Conservation (phyloP, 2,329 filamentous ascomycete species). For the Elsinoe australis region DNA sequence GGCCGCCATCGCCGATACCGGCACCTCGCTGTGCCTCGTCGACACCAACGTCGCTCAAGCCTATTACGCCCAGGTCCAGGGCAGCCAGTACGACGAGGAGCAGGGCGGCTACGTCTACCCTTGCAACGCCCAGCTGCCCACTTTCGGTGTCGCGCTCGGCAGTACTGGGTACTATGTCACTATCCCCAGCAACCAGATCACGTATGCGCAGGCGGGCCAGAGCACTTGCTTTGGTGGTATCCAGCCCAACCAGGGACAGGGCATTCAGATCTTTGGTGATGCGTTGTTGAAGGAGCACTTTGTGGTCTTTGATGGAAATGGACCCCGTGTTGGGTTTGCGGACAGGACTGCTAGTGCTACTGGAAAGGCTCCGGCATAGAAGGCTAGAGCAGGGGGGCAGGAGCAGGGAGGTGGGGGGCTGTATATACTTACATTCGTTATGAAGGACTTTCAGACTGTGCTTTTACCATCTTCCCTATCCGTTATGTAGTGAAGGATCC, state of each 20-base stretch:
- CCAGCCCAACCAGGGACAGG: constrained; percentile 48
- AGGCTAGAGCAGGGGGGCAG: neutral
- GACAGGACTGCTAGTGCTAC: constrained; percentile 26
- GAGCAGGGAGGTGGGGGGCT: neutral
- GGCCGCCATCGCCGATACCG: constrained; percentile 45
- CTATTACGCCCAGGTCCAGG: constrained; percentile 38
- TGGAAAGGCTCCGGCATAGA: constrained; percentile 1
- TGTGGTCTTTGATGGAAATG: constrained; percentile 51
- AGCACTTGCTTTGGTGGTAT: constrained; percentile 61
- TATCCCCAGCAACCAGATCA: constrained; percentile 37
- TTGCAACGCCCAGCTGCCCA: constrained; percentile 36
- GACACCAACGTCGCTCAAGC: constrained; percentile 41
- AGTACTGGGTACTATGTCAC: constrained; percentile 36
- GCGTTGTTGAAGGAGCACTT: constrained; percentile 54
- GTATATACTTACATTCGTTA: constrained; percentile 13
- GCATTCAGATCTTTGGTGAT: constrained; percentile 57
- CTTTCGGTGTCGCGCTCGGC: constrained; percentile 49
- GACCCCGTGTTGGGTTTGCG: constrained; percentile 48
- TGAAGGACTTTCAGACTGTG: no score
- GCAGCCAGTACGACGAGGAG: constrained; percentile 31
- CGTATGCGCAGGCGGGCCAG: constrained; percentile 45
- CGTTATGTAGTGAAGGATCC: no score
- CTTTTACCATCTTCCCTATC: no score
- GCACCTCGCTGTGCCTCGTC: constrained; percentile 57
- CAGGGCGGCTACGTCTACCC: constrained; percentile 40